Evolutionary conservation across 768 basidiomycete genomes (phyloP), one percentile per base, ranked within the genome.

Genomic region (Naganishia friedmannii): DNA sequence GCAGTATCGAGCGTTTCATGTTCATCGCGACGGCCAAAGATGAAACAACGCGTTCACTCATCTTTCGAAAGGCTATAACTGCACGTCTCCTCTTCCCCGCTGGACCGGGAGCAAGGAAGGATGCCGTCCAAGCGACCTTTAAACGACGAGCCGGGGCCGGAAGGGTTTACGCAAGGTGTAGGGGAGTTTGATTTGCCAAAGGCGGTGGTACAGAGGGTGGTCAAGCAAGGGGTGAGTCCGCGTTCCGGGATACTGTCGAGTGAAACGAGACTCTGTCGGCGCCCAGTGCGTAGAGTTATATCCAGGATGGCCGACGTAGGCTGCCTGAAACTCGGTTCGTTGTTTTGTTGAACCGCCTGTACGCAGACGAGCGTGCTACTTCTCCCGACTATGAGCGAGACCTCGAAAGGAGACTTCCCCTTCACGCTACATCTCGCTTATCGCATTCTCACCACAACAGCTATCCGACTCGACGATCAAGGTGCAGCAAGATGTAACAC

Each of bases 401-500:
- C 42, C 29, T 19, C 23, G 32, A 45, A 46, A 17, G n/a, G 39
- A 45, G 42, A n/a, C 7, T 42, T 8, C 7, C 15, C 2, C 15
- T 42, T 13, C 42, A 10, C 42, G 15, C 15, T n/a, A 34, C 26
- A 32, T 56, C 31, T 42, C n/a, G 2, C 32, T 39, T n/a, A 23
- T 58, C 17, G 57, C n/a, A 6, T 23, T n/a, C n/a, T n/a, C n/a
- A n/a, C n/a, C n/a, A n/a, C n/a, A 26, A 51, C 39, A 63, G 60
- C 42, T 63, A 12, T 39, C 39, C n/a, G 60, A 63, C 39, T 34
- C 37, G 26, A n/a, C 60, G 23, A 63, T 63, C 60, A 95, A 95
- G 77, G 81, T 96, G 68, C 90, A 93, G 75, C 95, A 93, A 72
- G 95, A 97, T 70, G 90, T 91, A 0, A 87, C 93, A 0, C 79